phyloP scores from a whole-genome alignment of 768 basidiomycete species.

The Suillus tomentosus region DNA sequence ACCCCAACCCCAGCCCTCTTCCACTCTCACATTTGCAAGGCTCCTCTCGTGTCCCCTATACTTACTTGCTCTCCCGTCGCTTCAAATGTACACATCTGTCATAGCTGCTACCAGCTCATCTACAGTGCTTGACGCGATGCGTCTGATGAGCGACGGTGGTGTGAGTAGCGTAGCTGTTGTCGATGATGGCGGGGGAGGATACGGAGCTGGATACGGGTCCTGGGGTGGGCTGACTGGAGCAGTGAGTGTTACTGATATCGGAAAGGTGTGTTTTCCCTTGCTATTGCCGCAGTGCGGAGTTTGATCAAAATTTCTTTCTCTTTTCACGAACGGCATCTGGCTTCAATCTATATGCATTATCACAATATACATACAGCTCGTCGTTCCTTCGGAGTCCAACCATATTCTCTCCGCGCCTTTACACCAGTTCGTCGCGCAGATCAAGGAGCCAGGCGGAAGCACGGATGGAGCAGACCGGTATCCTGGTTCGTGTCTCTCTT shows the following conservation, averaged over 20 bases:
- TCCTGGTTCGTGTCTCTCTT: conserved; percentile 51
- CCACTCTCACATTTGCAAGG: conserved; percentile 39
- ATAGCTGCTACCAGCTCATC: conserved; percentile 62
- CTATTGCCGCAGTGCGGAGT: neutral
- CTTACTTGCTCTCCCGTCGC: conserved; percentile 61
- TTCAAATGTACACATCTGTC: conserved; percentile 63
- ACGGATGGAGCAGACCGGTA: conserved; percentile 80
- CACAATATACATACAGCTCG: conserved; percentile 45
- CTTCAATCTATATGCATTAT: conserved; percentile 5
- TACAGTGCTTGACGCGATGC: conserved; percentile 79
- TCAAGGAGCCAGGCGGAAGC: conserved; percentile 79
- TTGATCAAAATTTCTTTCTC: neutral
- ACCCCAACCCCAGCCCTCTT: conserved; percentile 24
- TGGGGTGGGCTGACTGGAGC: conserved; percentile 66
- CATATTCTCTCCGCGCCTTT: conserved; percentile 71
- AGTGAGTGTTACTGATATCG: conserved; percentile 82
- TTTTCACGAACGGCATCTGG: neutral
- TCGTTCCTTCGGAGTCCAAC: conserved; percentile 80
- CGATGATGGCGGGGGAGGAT: conserved; percentile 48
- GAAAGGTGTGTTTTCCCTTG: conserved; percentile 50
- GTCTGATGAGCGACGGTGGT: conserved; percentile 81
- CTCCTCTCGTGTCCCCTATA: conserved; percentile 57
- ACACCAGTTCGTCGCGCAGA: conserved; percentile 65
- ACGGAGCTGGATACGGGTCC: conserved; percentile 5
- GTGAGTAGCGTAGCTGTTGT: conserved; percentile 82